Percentiles rank a stretch among this genome's conserved stretches.
phyloP scores from a whole-genome alignment of 2,329 filamentous ascomycete genomes.

The Stachybotrys chlorohalonatus region DNA sequence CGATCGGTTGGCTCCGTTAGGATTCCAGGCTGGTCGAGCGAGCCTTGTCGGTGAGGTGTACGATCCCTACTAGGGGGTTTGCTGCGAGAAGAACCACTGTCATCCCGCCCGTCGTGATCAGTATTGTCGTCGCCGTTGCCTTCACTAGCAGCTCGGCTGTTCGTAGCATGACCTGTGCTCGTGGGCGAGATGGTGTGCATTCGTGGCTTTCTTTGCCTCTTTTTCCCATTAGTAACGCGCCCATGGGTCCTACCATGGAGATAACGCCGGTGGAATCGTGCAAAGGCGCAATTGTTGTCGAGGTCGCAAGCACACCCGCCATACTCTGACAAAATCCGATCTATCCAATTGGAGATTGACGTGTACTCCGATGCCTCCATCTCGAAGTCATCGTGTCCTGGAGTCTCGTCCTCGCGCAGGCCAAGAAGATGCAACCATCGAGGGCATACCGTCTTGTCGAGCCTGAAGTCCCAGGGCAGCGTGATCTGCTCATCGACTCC shows the following conservation, averaged over 20 bases:
- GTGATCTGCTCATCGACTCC: conserved; percentile 53
- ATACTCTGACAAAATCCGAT: conserved; percentile 64
- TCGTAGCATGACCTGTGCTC: conserved; percentile 52
- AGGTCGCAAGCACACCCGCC: conserved; percentile 70
- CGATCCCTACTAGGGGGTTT: conserved; percentile 59
- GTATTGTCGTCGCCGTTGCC: conserved; percentile 44
- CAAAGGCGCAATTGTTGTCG: conserved; percentile 53
- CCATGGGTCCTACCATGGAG: conserved; percentile 33
- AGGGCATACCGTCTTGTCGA: conserved; percentile 42
- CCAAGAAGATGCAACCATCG: conserved; percentile 52
- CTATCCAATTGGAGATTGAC: conserved; percentile 54
- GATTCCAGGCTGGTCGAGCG: conserved; percentile 50
- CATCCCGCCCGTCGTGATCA: conserved; percentile 40
- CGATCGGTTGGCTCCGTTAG: conserved; percentile 56
- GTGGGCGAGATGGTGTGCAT: conserved; percentile 49
- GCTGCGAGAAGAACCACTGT: conserved; percentile 45
- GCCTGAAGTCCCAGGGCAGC: conserved; percentile 59
- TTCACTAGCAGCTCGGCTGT: conserved; percentile 56
- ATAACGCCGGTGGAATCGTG: conserved; percentile 52
- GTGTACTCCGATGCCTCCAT: conserved; percentile 52
- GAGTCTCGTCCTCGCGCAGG: conserved; percentile 49
- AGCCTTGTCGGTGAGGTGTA: conserved; percentile 52
- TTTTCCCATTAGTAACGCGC: conserved; percentile 28
- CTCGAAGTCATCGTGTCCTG: conserved; percentile 39
- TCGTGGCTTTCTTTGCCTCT: conserved; percentile 47